Percentiles rank a stretch among this genome's conserved stretches.
phyloP scores from a whole-genome alignment of 2,329 filamentous ascomycete species.

The Penicillium corylophilum region DNA sequence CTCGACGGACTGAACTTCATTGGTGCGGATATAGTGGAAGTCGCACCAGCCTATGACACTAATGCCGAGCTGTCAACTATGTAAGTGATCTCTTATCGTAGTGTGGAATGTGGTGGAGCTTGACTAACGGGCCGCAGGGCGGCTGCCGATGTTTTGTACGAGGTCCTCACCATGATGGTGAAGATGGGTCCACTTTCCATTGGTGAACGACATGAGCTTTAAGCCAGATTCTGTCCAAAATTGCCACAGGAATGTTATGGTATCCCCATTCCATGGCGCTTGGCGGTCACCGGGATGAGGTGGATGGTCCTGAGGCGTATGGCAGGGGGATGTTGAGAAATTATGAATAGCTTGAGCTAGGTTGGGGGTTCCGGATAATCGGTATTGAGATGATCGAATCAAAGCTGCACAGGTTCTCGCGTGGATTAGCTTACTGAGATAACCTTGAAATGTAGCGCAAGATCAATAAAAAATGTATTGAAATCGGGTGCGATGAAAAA shows the following conservation, averaged over 20 bases:
- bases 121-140: slow-evolving; percentile 26
- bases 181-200: slow-evolving; percentile 66
- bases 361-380: background rate
- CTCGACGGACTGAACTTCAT: slow-evolving; percentile 59
- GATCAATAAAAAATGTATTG: background rate
- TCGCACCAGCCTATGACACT: slow-evolving; percentile 62
- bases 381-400: background rate
- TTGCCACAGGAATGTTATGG: background rate
- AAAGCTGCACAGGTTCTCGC: background rate
- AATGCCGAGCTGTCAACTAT: slow-evolving; percentile 58
- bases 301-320: background rate
- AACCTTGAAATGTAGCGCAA: background rate
- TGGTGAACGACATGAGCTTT: slow-evolving; percentile 5
- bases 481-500: background rate
- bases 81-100: slow-evolving; percentile 23
- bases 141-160: slow-evolving; percentile 64
- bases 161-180: slow-evolving; percentile 80
- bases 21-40: slow-evolving; percentile 62
- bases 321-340: background rate
- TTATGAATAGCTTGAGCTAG: background rate
- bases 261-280: background rate
- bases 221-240: background rate
- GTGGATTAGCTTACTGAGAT: background rate
- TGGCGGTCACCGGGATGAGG: background rate
- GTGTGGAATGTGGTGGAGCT: background rate